These are phyloP conservation scores for Ascochyta lentis DNA, from an alignment of 2,329 filamentous ascomycete species.

Conservation along the genomic window DNA sequence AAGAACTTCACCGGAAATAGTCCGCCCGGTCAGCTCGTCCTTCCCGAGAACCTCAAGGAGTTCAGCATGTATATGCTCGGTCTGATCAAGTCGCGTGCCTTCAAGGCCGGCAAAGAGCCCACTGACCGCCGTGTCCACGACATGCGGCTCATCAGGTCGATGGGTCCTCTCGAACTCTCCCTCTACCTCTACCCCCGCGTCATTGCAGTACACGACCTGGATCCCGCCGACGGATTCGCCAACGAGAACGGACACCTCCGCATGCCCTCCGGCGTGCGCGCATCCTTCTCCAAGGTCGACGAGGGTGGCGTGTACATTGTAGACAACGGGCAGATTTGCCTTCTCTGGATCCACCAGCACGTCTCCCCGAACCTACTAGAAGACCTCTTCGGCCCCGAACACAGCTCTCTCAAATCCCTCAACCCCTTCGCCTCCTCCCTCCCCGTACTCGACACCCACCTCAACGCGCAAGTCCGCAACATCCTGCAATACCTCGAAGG, in stretches of 20 bases:
- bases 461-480: slow-evolving; percentile 95
- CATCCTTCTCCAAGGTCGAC: slow-evolving; percentile 87
- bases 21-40: slow-evolving; percentile 88
- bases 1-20: slow-evolving; percentile 89
- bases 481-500: slow-evolving; percentile 85
- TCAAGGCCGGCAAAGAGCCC: slow-evolving; percentile 90
- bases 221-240: slow-evolving; percentile 88
- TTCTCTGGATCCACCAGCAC: slow-evolving; percentile 91
- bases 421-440: slow-evolving; percentile 82
- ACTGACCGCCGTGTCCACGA: slow-evolving; percentile 91
- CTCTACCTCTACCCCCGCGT: slow-evolving; percentile 96
- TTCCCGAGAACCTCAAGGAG: slow-evolving; percentile 95
- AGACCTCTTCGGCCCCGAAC: slow-evolving; percentile 85
- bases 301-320: slow-evolving; percentile 93
- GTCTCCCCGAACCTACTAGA: slow-evolving; percentile 90
- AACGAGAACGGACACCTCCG: slow-evolving; percentile 87
- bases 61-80: slow-evolving; percentile 96
- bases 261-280: slow-evolving; percentile 80
- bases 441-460: slow-evolving; percentile 85
- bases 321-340: slow-evolving; percentile 90
- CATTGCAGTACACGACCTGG: slow-evolving; percentile 87
- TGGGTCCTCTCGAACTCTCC: slow-evolving; percentile 84
- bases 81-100: slow-evolving; percentile 86
- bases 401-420: slow-evolving; percentile 73
- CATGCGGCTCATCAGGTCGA: slow-evolving; percentile 85